Evolutionary conservation across 371 early-diverging fungal genomes (phyloP).

Genomic region (Mucor lusitanicus): DNA sequence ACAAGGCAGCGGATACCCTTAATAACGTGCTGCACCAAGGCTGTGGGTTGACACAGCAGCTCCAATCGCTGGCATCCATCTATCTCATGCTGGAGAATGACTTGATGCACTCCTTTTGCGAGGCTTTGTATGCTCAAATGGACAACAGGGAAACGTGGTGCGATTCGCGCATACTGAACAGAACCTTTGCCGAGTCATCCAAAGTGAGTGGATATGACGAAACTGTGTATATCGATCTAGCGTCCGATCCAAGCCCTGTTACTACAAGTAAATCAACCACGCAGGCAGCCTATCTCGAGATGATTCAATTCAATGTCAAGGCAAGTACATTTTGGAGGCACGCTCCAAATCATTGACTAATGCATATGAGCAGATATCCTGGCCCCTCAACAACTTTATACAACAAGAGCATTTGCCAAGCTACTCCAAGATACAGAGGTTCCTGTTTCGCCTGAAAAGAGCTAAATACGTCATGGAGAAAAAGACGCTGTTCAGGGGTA

Average conservation of each 20-base stretch:
- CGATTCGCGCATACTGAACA: conserved; percentile 29
- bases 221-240: conserved; percentile 16
- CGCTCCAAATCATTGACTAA: neutral
- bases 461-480: conserved; percentile 53
- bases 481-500: conserved; percentile 30
- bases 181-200: conserved; percentile 35
- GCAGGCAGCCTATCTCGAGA: conserved; percentile 24
- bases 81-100: conserved; percentile 48
- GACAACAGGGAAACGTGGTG: conserved; percentile 41
- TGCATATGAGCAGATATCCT: conserved; percentile 32
- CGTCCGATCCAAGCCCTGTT: neutral
- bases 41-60: conserved; percentile 21
- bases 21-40: conserved; percentile 19
- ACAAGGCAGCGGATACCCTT: conserved; percentile 16
- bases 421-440: conserved; percentile 36
- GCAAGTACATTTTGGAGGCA: conserved; percentile 14
- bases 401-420: conserved; percentile 18
- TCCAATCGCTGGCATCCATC: conserved; percentile 31
- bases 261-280: neutral
- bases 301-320: conserved; percentile 36
- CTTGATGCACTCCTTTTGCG: conserved; percentile 47
- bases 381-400: conserved; percentile 54
- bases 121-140: conserved; percentile 36
- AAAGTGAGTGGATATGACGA: conserved; percentile 19
- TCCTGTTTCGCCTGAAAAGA: conserved; percentile 45